A percentile compares a stretch with the other conserved stretches of the same genome.
Conservation (phyloP, 495 filamentous ascomycete species). For the Penicillium angulare region DNA sequence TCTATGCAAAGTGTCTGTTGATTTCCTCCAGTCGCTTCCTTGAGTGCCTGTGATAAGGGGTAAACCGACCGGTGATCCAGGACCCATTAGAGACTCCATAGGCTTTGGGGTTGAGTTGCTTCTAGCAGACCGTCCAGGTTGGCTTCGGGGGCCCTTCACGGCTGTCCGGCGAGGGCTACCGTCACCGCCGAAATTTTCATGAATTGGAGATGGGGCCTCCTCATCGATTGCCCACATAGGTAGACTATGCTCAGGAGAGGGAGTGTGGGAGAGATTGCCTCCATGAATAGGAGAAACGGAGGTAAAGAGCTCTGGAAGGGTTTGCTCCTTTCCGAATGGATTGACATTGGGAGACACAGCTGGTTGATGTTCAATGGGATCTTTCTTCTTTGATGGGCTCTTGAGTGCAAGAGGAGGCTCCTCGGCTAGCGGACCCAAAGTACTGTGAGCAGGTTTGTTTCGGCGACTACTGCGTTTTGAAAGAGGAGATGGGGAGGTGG, state of each 20-base stretch:
- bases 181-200: slow-evolving; percentile 21
- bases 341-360: slow-evolving; percentile 4
- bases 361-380: slow-evolving; percentile 7
- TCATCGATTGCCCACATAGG: slow-evolving; percentile 30
- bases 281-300: slow-evolving; percentile 23
- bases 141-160: slow-evolving; percentile 40
- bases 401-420: slow-evolving; percentile 15
- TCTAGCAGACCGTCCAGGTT: slow-evolving; percentile 23
- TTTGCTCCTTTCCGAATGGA: slow-evolving; percentile 2
- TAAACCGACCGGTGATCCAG: slow-evolving; percentile 11
- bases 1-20: slow-evolving; percentile 19
- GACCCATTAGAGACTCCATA: slow-evolving; percentile 11
- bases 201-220: slow-evolving; percentile 20
- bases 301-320: slow-evolving; percentile 29
- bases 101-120: slow-evolving; percentile 22
- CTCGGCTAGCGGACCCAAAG: slow-evolving; percentile 22
- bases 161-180: slow-evolving; percentile 38
- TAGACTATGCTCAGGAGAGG: slow-evolving; percentile 32
- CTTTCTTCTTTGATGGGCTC: slow-evolving; percentile 27
- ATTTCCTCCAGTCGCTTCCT: slow-evolving; percentile 26
- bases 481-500: slow-evolving; percentile 18
- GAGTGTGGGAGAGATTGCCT: slow-evolving; percentile 29
- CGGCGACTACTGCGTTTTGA: slow-evolving; percentile 26
- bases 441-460: slow-evolving; percentile 21
- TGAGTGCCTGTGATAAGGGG: slow-evolving; percentile 25